Conservation (phyloP, 2,329 filamentous ascomycete genomes). For the Alternaria brassicicola region DNA sequence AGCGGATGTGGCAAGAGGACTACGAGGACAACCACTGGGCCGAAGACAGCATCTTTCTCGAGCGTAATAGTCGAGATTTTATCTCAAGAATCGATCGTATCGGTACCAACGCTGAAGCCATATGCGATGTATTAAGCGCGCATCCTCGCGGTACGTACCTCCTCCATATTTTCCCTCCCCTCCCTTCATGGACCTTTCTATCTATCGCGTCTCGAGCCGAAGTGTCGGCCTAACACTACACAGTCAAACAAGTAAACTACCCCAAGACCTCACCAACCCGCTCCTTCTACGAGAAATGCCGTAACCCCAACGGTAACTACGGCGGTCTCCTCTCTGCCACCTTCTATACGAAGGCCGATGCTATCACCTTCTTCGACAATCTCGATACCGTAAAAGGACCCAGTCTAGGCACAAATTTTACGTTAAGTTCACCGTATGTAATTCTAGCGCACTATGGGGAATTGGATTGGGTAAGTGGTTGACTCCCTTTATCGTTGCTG, state of each 20-base stretch:
- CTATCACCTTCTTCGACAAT: slow-evolving; percentile 82
- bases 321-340: slow-evolving; percentile 87
- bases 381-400: slow-evolving; percentile 91
- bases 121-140: slow-evolving; percentile 72
- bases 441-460: slow-evolving; percentile 90
- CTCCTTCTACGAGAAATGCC: slow-evolving; percentile 78
- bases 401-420: slow-evolving; percentile 96
- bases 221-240: background rate
- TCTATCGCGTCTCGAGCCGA: background rate
- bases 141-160: slow-evolving; percentile 57
- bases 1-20: slow-evolving; percentile 65
- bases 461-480: slow-evolving; percentile 74
- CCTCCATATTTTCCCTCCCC: background rate
- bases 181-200: background rate
- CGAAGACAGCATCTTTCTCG: slow-evolving; percentile 92
- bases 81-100: slow-evolving; percentile 79
- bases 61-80: slow-evolving; percentile 95
- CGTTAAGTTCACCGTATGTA: slow-evolving; percentile 87
- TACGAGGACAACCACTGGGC: slow-evolving; percentile 94
- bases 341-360: slow-evolving; percentile 72
- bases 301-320: slow-evolving; percentile 77
- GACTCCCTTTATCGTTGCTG: background rate
- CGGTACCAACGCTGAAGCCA: slow-evolving; percentile 82
- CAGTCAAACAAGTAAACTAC: slow-evolving; percentile 83
- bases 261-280: slow-evolving; percentile 77